Evolutionary conservation across 352 stramenopile genomes (phyloP), one percentile per base, ranked within the genome.

Genomic region (Phytophthora fragariaefolia): DNA sequence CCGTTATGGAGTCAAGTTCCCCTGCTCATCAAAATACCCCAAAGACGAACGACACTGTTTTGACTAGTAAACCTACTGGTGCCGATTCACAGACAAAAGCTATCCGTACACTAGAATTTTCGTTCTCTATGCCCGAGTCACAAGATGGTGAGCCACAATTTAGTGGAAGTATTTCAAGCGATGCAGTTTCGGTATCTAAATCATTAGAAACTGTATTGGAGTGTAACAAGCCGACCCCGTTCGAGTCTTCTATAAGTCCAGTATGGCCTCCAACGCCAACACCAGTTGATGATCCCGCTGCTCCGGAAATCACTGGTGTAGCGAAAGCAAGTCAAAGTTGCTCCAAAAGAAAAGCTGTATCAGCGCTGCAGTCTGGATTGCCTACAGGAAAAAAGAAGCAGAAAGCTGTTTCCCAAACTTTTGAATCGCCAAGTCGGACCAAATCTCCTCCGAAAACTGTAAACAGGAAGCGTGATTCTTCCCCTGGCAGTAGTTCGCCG

Each of bases 51-150:
- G 79, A 73, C 1, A 79, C 75, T 27, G 18, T 34, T 12, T 22
- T 56, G n/a, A 17, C 43, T 0, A 60, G 24, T 26, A 48, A 58
- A 7, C 32, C 34, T 2, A 43, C 56, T 2, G 56, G 58, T 2
- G 59, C 61, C n/a, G 71, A 79, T 58, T 74, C 66, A 48, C 71
- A 88, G 42, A 73, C 79, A 5, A 77, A 76, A 75, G 61, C 71
- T 36, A 89, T 85, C 24, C 81, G 81, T 17, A 89, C 79, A 7
- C 72, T 92, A 38, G 74, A 90, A 46, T 87, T 92, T 49, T 85
- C 83, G 4, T 91, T 91, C 60, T 68, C 82, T 5, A 78, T 79
- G 46, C 82, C 80, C 3, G 73, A 83, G 18, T 91, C 85, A 4
- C 76, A 91, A 48, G 83, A 90, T 10, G 77, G 63, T 17, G 70